These are phyloP conservation scores for Lichtheimia ornata DNA, from an alignment of 371 early-diverging fungal genomes.

Conservation along the genomic window DNA sequence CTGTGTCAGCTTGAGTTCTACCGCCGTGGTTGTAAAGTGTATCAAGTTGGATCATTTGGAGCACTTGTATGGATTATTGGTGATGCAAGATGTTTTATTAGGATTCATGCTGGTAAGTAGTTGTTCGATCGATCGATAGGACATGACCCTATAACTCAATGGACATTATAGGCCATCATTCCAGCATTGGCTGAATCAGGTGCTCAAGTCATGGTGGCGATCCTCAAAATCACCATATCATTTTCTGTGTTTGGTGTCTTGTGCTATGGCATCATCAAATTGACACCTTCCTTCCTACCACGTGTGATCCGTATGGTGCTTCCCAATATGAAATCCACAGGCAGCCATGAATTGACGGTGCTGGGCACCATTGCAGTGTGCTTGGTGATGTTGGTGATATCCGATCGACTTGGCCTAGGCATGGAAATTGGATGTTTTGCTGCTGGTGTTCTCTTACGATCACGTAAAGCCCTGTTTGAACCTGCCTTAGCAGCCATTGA, in stretches of 20 bases:
- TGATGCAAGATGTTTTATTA: conserved; percentile 64
- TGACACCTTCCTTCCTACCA: conserved; percentile 25
- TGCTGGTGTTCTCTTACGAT: conserved; percentile 59
- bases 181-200: conserved; percentile 58
- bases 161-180: conserved; percentile 47
- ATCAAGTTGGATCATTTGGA: conserved; percentile 48
- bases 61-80: conserved; percentile 49
- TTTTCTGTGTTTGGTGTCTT: conserved; percentile 45
- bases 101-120: conserved; percentile 59
- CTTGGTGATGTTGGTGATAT: conserved; percentile 46
- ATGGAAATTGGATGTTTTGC: conserved; percentile 68
- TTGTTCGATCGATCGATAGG: too few relatives aligned
- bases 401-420: conserved; percentile 48
- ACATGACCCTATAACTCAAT: neutral
- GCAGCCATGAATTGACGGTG: conserved; percentile 50
- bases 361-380: conserved; percentile 56
- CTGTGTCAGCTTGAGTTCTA: conserved; percentile 55
- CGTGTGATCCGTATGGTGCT: conserved; percentile 22
- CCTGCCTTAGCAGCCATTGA: conserved; percentile 42
- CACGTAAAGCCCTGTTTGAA: conserved; percentile 45
- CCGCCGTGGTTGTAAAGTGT: conserved; percentile 60
- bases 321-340: conserved; percentile 25
- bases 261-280: conserved; percentile 32
- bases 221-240: conserved; percentile 30
- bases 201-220: conserved; percentile 40